phyloP scores from a whole-genome alignment of 2,329 filamentous ascomycete genomes.

The Aspergillus fischeri region DNA sequence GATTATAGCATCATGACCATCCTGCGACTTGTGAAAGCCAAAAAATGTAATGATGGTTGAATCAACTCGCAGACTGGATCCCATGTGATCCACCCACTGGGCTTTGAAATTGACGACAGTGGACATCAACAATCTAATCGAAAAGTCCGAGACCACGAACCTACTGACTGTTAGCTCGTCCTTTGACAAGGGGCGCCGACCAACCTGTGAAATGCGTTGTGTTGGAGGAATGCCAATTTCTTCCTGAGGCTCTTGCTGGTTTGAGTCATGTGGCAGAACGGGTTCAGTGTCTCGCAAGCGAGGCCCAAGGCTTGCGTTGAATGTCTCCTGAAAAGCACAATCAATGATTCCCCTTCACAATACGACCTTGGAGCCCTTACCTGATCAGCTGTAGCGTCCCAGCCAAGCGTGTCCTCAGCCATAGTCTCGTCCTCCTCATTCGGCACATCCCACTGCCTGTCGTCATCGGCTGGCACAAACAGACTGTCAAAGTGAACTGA shows the following conservation, averaged over 20 bases:
- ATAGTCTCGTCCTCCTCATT: conserved; percentile 52
- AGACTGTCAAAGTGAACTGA: conserved; percentile 53
- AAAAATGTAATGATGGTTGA: neutral
- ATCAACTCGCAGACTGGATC: neutral
- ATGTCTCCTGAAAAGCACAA: conserved; percentile 23
- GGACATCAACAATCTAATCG: conserved; percentile 28
- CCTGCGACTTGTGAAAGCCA: neutral
- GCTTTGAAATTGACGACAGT: neutral
- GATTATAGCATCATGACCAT: conserved; percentile 46
- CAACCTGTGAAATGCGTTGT: conserved; percentile 47
- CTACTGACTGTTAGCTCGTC: conserved; percentile 23
- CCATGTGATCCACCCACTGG: neutral
- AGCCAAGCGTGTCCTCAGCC: conserved; percentile 58
- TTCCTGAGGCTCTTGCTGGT: conserved; percentile 17
- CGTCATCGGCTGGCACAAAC: conserved; percentile 59
- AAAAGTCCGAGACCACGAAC: conserved; percentile 40
- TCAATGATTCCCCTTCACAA: neutral
- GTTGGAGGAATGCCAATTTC: conserved; percentile 45
- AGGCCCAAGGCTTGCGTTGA: conserved; percentile 24
- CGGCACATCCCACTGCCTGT: conserved; percentile 57
- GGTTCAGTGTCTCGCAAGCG: conserved; percentile 34
- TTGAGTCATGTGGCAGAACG: conserved; percentile 10
- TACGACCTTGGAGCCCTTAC: conserved; percentile 26
- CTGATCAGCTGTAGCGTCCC: conserved; percentile 55
- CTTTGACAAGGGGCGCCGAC: conserved; percentile 2